phyloP scores from a whole-genome alignment of 331 rosid genomes.

The Erythrophleum ivorense region DNA sequence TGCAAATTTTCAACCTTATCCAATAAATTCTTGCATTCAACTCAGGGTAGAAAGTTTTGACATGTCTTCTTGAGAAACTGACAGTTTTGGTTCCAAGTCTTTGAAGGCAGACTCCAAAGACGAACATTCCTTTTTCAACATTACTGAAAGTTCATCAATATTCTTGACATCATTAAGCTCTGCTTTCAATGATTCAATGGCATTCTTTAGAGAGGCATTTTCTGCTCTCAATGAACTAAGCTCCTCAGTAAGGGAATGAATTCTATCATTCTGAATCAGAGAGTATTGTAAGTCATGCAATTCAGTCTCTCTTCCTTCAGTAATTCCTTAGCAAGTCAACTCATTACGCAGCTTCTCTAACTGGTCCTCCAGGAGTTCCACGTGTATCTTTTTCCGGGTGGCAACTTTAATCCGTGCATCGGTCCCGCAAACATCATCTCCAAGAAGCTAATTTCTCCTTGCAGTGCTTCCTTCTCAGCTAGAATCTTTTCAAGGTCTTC shows the following conservation, averaged over 20 bases:
- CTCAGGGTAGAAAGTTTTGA: conserved; percentile 65
- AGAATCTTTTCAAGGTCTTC: conserved; percentile 80
- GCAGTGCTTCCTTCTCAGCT: conserved; percentile 77
- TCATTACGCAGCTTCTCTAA: conserved; percentile 62
- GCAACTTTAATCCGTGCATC: conserved; percentile 71
- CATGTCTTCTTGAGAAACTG: conserved; percentile 69
- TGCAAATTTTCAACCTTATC: conserved; percentile 78
- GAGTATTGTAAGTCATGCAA: conserved; percentile 41
- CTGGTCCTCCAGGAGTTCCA: conserved; percentile 70
- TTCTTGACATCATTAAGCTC: conserved; percentile 58
- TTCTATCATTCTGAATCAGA: conserved; percentile 37
- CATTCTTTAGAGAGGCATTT: conserved; percentile 66
- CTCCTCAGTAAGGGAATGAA: conserved; percentile 53
- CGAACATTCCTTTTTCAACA: conserved; percentile 74
- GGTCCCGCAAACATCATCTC: conserved; percentile 77
- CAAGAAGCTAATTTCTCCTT: conserved; percentile 70
- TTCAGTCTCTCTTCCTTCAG: conserved; percentile 51
- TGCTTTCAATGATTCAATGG: conserved; percentile 58
- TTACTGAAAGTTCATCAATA: conserved; percentile 62
- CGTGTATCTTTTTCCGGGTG: conserved; percentile 68
- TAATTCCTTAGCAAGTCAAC: conserved; percentile 48
- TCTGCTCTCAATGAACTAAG: conserved; percentile 76
- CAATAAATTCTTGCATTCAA: conserved; percentile 66
- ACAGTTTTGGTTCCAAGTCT: conserved; percentile 71
- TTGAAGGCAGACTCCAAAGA: conserved; percentile 67